Base-by-base conservation (phyloP, 139 green algal species). In the Pleodorina starrii region DNA sequence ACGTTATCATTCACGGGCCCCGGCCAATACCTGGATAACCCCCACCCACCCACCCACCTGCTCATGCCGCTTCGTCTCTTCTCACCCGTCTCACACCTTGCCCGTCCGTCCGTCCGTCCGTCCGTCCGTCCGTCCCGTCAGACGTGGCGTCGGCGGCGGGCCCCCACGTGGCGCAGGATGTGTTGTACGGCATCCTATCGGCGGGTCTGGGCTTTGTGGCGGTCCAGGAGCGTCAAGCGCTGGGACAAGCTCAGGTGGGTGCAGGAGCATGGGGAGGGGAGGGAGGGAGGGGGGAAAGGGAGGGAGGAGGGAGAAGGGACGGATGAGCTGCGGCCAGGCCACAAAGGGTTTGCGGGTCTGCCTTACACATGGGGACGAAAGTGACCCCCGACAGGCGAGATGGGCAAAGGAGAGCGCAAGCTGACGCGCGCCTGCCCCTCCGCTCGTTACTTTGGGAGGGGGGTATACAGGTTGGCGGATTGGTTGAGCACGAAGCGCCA, bases 171-270 rank as follows among this genome's bases (percentile, higher is more conserved):
- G 32, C 10, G 0, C 5, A 69, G 19, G 82, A 79, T 36, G 19
- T 9, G 32, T 32, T 88, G 17, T 88, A 79, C 66, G 32, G 43
- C 32, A 0, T 51, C 9, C 32, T 88, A 44, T 63, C 44, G 3
- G 9, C 19, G 5, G 82, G 44, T 19, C 60, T 88, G 82, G 82
- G 27, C 42, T 42, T 68, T 36, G 66, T 79, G 82, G 66, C 82
- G 82, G 21, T 60, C 5, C 23, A 6, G 11, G 82, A 88, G 66
- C 82, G 82, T 3, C 19, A 50, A 32, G 82, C 44, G 32, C 12
- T 88, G 66, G 66, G 60, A 1, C 9, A 88, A 7, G 82, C 82
- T 29, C 82, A 88, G 79, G 79, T 86, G 59, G 29, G 42, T 5
- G 38, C 5, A 48, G 50, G 51, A 5, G 35, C 35, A 38, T 1